A percentile compares a stretch with the other conserved stretches of the same genome.
Evolutionary conservation across 2,329 filamentous ascomycete genomes (phyloP).

Genomic region (Diaporthe destruens): DNA sequence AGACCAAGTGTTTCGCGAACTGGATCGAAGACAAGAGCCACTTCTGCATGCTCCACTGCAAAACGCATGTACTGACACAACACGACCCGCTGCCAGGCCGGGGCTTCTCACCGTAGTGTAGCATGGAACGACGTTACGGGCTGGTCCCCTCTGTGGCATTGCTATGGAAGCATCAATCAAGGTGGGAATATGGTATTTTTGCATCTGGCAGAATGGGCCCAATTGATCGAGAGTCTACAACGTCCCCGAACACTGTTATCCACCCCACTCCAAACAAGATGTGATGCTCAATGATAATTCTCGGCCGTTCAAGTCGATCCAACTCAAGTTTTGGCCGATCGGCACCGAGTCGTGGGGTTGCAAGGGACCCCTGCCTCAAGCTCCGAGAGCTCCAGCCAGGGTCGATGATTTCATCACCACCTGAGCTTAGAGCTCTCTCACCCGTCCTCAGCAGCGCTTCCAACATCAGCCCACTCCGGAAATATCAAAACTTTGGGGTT

Average conservation of each 20-base stretch:
- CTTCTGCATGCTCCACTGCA: conserved; percentile 29
- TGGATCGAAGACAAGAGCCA: conserved; percentile 19
- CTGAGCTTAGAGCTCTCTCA: conserved; percentile 13
- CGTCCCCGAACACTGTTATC: not conserved
- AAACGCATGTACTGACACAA: conserved; percentile 32
- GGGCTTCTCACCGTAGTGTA: conserved; percentile 1
- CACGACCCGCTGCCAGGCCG: conserved; percentile 30
- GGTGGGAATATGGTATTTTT: too few species aligned
- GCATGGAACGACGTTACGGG: not conserved
- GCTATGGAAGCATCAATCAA: too few species aligned
- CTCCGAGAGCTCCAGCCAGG: conserved; percentile 27
- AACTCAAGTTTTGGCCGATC: conserved; percentile 19
- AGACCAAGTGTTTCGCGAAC: conserved; percentile 1
- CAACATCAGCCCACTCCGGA: conserved; percentile 9
- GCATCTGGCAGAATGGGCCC: not conserved
- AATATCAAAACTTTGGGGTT: not conserved
- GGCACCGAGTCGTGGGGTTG: conserved; percentile 5
- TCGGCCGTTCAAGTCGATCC: too few species aligned
- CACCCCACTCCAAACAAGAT: too few species aligned
- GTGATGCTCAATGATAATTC: not conserved
- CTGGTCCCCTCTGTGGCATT: too few species aligned
- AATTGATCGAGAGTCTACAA: not conserved
- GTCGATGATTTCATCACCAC: conserved; percentile 41
- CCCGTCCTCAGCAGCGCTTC: not conserved
- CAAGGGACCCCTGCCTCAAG: conserved; percentile 20